Percentiles rank a stretch among this genome's conserved stretches.
phyloP scores from a whole-genome alignment of 192 early-diverging fungal species.

The Gaertneriomyces sp. region DNA sequence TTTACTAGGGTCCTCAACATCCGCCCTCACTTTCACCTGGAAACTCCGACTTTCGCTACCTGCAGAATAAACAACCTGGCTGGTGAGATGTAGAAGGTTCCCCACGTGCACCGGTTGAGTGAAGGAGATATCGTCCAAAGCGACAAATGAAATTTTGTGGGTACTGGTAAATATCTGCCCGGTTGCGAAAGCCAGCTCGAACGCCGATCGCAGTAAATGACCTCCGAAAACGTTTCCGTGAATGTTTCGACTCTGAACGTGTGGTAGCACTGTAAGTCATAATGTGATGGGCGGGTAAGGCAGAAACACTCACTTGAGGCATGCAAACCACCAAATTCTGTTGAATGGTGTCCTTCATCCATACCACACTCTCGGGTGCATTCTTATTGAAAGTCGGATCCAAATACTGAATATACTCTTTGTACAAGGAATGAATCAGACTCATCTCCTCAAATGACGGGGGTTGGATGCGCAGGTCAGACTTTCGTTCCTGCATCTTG shows the following conservation, averaged over 20 bases:
- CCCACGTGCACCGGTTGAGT: conserved; percentile 83
- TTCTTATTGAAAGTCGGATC: conserved; percentile 23
- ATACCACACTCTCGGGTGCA: conserved; percentile 44
- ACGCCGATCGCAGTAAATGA: conserved; percentile 80
- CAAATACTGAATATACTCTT: conserved; percentile 59
- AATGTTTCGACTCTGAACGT: conserved; percentile 58
- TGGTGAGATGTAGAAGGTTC: conserved; percentile 64
- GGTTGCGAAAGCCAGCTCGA: conserved; percentile 78
- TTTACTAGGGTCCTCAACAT: conserved; percentile 69
- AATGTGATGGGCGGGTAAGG: no score
- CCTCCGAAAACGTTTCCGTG: conserved; percentile 75
- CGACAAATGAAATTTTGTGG: conserved; percentile 48
- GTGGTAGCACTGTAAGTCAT: no score
- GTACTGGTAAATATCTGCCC: conserved; percentile 64
- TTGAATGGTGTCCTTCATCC: conserved; percentile 76
- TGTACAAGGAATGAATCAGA: conserved; percentile 74
- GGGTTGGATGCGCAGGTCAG: conserved; percentile 61
- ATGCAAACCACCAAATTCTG: conserved; percentile 66
- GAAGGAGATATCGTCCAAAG: conserved; percentile 59
- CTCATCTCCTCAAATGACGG: conserved; percentile 73
- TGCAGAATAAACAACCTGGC: conserved; percentile 75
- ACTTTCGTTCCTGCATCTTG: conserved; percentile 42
- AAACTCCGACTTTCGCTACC: conserved; percentile 58
- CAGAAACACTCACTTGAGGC: conserved; percentile 46
- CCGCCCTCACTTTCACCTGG: conserved; percentile 59